Evolutionary conservation across 2,329 filamentous ascomycete species (phyloP).

Genomic region (Pseudocercospora crystallina): DNA sequence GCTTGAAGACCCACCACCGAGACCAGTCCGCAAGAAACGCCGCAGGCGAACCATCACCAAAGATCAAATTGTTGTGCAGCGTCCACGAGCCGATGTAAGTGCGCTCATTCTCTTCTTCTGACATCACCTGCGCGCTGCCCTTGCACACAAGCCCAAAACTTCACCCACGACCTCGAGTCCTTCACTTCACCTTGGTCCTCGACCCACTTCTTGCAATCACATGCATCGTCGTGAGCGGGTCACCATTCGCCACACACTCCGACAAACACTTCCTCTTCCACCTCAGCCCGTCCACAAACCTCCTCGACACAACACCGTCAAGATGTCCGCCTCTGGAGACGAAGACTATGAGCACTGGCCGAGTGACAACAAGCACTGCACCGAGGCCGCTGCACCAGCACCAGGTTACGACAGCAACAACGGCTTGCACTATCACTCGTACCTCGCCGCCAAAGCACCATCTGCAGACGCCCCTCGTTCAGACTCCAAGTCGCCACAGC

Average conservation of each 20-base stretch:
- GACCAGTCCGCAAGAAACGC: constrained; percentile 16
- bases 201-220: not conserved
- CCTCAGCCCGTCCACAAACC: constrained; percentile 9
- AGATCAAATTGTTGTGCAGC: not conserved
- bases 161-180: not conserved
- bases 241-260: constrained; percentile 5
- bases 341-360: constrained; percentile 35
- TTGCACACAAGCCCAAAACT: not conserved
- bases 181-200: constrained; percentile 12
- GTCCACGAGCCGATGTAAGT: constrained; percentile 14
- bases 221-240: constrained; percentile 9
- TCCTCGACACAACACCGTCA: not conserved
- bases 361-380: constrained; percentile 23
- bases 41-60: constrained; percentile 1
- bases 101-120: not conserved
- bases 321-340: constrained; percentile 16
- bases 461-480: constrained; percentile 16
- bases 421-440: constrained; percentile 29
- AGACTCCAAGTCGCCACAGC: constrained; percentile 12
- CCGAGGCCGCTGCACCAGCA: constrained; percentile 14
- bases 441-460: constrained; percentile 24
- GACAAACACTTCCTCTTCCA: constrained; percentile 10
- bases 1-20: constrained; percentile 27
- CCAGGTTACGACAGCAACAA: constrained; percentile 31
- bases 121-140: not conserved